Conservation (phyloP, 2,329 filamentous ascomycete species). For the Cucurbitaria berberidis region DNA sequence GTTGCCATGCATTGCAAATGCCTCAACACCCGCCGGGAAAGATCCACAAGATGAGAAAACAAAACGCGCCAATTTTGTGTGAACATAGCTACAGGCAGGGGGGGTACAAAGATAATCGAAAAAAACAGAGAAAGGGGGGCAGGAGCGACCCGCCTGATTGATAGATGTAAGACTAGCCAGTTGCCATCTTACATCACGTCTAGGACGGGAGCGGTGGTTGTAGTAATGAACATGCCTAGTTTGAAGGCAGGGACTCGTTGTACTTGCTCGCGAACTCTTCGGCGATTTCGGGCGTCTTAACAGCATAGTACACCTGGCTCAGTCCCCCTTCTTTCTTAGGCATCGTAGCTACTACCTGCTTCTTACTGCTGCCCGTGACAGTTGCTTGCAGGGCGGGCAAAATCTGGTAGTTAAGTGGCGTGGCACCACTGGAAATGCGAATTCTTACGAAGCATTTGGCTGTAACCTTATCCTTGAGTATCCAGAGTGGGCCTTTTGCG, state of each 20-base stretch:
- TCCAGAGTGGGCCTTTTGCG: slow-evolving; percentile 43
- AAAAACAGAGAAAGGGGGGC: background rate
- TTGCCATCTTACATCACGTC: background rate
- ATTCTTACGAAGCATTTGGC: slow-evolving; percentile 43
- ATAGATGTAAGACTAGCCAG: background rate
- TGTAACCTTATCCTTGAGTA: slow-evolving; percentile 45
- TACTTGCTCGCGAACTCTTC: slow-evolving; percentile 39
- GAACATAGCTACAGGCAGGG: slow-evolving; percentile 7
- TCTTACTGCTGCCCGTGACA: slow-evolving; percentile 33
- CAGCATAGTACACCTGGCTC: slow-evolving; percentile 27
- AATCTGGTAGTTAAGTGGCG: slow-evolving; percentile 42
- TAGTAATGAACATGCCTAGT: slow-evolving; percentile 5
- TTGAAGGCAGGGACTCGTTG: slow-evolving; percentile 33
- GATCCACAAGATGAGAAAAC: slow-evolving; percentile 6
- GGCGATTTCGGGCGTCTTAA: slow-evolving; percentile 39
- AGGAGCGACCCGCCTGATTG: background rate
- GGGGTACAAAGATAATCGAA: background rate
- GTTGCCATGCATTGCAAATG: background rate
- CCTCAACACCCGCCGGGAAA: background rate
- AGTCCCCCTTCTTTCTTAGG: slow-evolving; percentile 35
- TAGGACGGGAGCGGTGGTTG: background rate
- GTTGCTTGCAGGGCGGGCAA: slow-evolving; percentile 31
- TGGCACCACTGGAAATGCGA: slow-evolving; percentile 40
- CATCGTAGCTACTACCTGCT: slow-evolving; percentile 35
- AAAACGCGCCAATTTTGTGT: slow-evolving; percentile 20